phyloP scores from a whole-genome alignment of 345 rosid species.

The Eucalyptus shirleyi region DNA sequence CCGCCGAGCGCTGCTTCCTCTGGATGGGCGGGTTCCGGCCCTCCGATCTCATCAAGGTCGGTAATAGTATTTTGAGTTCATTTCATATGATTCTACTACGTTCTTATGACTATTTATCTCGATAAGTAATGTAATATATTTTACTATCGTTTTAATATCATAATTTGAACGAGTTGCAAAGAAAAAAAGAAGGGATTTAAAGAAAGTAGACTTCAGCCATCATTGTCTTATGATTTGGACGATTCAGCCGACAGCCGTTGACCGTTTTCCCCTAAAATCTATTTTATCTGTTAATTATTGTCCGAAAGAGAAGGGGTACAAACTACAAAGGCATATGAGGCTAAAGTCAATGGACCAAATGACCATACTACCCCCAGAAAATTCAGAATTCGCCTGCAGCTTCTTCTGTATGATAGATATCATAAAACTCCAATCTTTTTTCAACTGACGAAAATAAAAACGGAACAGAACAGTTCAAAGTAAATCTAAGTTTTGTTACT shows the following conservation, averaged over 20 bases:
- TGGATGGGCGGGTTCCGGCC: constrained; percentile 99
- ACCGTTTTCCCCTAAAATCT: background rate
- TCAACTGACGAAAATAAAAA: background rate
- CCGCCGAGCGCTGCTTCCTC: constrained; percentile 91
- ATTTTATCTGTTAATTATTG: background rate
- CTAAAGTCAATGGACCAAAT: background rate
- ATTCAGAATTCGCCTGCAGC: background rate
- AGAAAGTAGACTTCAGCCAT: background rate
- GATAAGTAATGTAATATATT: background rate
- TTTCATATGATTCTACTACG: background rate
- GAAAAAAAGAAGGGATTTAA: background rate
- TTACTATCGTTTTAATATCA: background rate
- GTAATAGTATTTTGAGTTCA: background rate
- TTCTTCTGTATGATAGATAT: background rate
- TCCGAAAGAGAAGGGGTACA: background rate
- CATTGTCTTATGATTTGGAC: background rate
- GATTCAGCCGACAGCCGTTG: background rate
- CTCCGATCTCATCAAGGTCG: constrained; percentile 92
- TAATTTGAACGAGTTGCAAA: background rate
- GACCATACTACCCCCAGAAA: background rate
- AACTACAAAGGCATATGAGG: background rate
- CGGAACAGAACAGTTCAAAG: background rate
- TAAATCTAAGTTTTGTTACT: background rate
- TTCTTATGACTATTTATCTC: background rate
- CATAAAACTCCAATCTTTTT: background rate